phyloP scores from a whole-genome alignment of 148 eudicot genomes.

The Rheum nobile region DNA sequence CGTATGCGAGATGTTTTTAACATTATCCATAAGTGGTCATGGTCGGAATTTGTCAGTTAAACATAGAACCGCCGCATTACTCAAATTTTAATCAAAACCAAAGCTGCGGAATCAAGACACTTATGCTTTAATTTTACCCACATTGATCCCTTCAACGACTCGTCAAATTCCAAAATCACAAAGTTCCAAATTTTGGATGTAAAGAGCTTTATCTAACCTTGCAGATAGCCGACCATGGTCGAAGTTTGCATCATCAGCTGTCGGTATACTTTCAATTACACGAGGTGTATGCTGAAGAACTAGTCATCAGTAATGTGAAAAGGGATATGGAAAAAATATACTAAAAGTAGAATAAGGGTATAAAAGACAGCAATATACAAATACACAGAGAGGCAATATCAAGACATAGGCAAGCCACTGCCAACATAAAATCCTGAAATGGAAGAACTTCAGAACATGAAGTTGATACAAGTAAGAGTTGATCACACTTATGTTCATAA shows the following conservation, averaged over 20 bases:
- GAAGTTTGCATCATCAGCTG: constrained; percentile 48
- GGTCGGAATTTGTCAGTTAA: neutral
- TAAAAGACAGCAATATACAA: neutral
- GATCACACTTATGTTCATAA: neutral
- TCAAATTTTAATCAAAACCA: neutral
- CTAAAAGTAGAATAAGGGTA: neutral
- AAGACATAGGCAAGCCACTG: constrained; percentile 1
- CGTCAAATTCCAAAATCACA: neutral
- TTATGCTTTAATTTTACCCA: neutral
- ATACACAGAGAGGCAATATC: neutral
- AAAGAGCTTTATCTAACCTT: constrained; percentile 27
- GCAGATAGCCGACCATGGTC: constrained; percentile 52
- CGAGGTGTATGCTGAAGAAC: constrained; percentile 64
- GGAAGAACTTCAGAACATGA: neutral
- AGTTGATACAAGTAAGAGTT: neutral
- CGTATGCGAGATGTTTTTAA: neutral
- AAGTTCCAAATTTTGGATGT: neutral
- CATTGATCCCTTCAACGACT: neutral
- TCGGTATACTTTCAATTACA: constrained; percentile 48
- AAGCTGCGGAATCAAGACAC: neutral
- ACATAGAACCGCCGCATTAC: neutral
- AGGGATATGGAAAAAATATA: neutral
- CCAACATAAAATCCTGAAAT: neutral
- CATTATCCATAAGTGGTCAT: neutral
- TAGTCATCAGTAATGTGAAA: neutral